Percentiles rank a stretch among this genome's conserved stretches.
These are phyloP conservation scores for Dictyophora rubrovolvata DNA, from an alignment of 768 basidiomycete species.

Conservation along the genomic window DNA sequence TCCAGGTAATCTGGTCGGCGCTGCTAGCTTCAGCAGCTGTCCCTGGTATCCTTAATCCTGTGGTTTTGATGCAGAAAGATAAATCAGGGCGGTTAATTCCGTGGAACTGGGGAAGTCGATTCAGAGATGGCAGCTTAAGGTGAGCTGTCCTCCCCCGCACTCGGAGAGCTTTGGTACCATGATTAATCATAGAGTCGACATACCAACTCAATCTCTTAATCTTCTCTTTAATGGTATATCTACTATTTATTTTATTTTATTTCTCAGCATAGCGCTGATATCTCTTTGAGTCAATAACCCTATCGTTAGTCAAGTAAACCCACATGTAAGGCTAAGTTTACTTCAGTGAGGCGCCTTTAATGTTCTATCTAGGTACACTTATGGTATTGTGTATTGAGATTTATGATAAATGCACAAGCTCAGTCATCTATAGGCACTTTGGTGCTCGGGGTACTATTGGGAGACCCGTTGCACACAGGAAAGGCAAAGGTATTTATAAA, in stretches of 20 bases:
- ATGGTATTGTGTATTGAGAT: conserved; percentile 1
- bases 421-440: conserved; percentile 59
- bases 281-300: conserved; percentile 65
- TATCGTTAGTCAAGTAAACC: conserved; percentile 90
- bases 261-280: not conserved
- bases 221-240: conserved; percentile 73
- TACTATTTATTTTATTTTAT: not conserved
- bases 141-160: conserved; percentile 19
- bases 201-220: conserved; percentile 81
- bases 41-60: conserved; percentile 90
- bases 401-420: not conserved
- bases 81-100: conserved; percentile 71
- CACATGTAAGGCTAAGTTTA: conserved; percentile 22
- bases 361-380: conserved; percentile 48
- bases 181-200: conserved; percentile 59
- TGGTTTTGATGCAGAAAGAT: conserved; percentile 89
- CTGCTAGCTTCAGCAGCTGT: conserved; percentile 87
- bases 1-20: conserved; percentile 65
- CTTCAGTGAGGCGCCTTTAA: not conserved
- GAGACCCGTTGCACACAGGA: conserved; percentile 87
- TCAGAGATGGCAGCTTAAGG: conserved; percentile 89
- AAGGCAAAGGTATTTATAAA: conserved; percentile 76
- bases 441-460: conserved; percentile 83
- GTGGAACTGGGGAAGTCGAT: conserved; percentile 92
- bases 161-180: not conserved